Percentiles rank a stretch among this genome's conserved stretches.
These are phyloP conservation scores for Cyclocybe cylindracea DNA, from an alignment of 768 basidiomycete genomes.

Conservation along the genomic window DNA sequence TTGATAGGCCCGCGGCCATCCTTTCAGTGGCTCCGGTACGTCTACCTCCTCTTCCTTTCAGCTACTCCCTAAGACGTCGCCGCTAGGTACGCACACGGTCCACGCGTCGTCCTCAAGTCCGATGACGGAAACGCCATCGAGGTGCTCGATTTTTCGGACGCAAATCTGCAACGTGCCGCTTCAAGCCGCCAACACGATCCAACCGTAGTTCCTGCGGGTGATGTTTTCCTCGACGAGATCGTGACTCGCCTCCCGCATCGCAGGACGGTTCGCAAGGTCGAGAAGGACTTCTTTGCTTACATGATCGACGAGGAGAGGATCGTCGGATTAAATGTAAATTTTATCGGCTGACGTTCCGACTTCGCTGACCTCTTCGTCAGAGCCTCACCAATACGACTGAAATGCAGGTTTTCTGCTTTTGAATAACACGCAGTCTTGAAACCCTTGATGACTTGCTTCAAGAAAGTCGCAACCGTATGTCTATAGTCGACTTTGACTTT, in stretches of 20 bases:
- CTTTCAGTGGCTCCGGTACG: constrained; percentile 12
- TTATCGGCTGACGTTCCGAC: no score
- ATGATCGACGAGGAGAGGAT: constrained; percentile 19
- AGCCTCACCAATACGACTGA: no score
- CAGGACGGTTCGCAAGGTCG: neutral
- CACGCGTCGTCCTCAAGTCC: constrained; percentile 11
- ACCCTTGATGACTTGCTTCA: no score
- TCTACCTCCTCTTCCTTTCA: neutral
- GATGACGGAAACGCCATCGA: constrained; percentile 1
- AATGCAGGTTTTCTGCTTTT: no score
- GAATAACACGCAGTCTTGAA: no score
- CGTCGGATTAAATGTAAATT: constrained; percentile 11
- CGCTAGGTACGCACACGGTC: constrained; percentile 18
- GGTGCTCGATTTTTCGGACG: constrained; percentile 10
- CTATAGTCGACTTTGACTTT: no score
- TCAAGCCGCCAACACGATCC: neutral
- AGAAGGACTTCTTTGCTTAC: constrained; percentile 7
- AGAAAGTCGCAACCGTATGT: no score
- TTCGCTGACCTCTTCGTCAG: no score
- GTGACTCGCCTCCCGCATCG: constrained; percentile 10
- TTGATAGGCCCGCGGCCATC: constrained; percentile 4
- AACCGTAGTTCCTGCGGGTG: neutral
- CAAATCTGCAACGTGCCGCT: neutral
- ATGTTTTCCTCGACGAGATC: constrained; percentile 6
- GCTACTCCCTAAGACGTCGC: neutral